Base-by-base conservation (phyloP, 2,329 filamentous ascomycete species). In the Plenodomus lindquistii region DNA sequence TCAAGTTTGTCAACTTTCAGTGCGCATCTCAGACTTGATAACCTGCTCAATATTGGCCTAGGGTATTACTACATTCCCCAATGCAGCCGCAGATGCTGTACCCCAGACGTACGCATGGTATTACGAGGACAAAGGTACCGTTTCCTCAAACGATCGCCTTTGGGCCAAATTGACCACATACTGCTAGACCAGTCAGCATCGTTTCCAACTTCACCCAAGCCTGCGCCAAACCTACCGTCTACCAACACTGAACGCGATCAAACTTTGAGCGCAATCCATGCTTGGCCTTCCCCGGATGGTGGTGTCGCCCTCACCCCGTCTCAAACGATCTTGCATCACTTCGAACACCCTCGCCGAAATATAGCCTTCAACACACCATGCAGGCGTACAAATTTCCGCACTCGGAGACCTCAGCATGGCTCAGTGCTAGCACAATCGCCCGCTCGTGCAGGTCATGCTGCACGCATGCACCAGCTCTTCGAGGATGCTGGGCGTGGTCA, bases 381-480 rank as follows among this genome's bases (percentile, higher is more conserved):
- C 3, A 44, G 40, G 18, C 37, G 29, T 35, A 57, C 64, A 15
- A 69, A 67, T 39, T 44, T 63, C n/a, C 50, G 66, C 29, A 42
- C 57, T 18, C 62, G 65, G 20, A 66, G 67, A 1, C 41, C 50
- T 7, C 47, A 58, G 8, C 49, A 59, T 50, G 52, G 42, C 15
- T 50, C 54, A 1, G 38, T 51, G 13, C 39, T 70, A 16, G 42
- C 67, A 13, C 52, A 50, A 22, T 70, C 66, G 3, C 68, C 68
- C 18, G 66, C 67, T 17, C 60, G 67, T 22, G 48, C 52, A n/a
- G 62, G 66, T 4, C 55, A 70, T 48, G 46, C 59, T 3, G 57
- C 44, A 15, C 57, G 63, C 16, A 68, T 70, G 57, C 63, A 51
- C 17, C 57, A 62, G 31, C 64, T 68, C 6, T 71, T 70, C 34